Evolutionary conservation across 176 grass and related monocot species (phyloP), one percentile per base, ranked within the genome.

Genomic region (Chloris gayana): DNA sequence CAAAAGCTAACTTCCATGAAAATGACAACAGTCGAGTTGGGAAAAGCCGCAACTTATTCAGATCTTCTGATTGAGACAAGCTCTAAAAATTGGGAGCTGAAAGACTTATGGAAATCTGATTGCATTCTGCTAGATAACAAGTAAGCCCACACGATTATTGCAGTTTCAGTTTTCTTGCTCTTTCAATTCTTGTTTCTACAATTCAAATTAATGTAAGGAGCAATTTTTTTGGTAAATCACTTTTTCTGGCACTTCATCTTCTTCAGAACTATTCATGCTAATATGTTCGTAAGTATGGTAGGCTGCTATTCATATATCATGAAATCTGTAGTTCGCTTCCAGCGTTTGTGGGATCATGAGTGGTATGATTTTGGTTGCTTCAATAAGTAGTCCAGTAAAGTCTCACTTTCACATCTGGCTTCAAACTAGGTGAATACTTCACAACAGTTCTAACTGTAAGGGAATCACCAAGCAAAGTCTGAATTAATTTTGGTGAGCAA

Each of bases 101-200:
- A 88, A 91, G 66, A 75, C 21, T 63, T 79, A 57, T 34, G 61
- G 25, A 71, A 84, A 69, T 82, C 76, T 72, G 80, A 89, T 69
- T 94, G 92, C 69, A 71, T 94, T 84, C 72, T 94, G 56, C 77
- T 83, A 78, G 82, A 80, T 75, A 75, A 79, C 32, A 90, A 91
- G 92, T 94, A 91, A 91, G 92, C 70, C 12, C 37, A 51, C 14
- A 31, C 15, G 34, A 81, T 19, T 54, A 22, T 22, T 54, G 50
- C 50, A 54, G 17, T 54, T 22, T 44, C 45, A 17, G 42, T 53
- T 82, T 87, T 14, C 25, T 53, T 71, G 14, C 35, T 37, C 54
- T 42, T 70, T 71, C 14, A n/a, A 6, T 51, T 64, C 62, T 77
- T 77, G 13, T 58, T 82, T 64, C 27, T 65, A 34, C 44, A 83